A percentile compares a stretch with the other conserved stretches of the same genome.
Evolutionary conservation across 1,284 basidiomycete species (phyloP).

Genomic region (Puccinia triticina): DNA sequence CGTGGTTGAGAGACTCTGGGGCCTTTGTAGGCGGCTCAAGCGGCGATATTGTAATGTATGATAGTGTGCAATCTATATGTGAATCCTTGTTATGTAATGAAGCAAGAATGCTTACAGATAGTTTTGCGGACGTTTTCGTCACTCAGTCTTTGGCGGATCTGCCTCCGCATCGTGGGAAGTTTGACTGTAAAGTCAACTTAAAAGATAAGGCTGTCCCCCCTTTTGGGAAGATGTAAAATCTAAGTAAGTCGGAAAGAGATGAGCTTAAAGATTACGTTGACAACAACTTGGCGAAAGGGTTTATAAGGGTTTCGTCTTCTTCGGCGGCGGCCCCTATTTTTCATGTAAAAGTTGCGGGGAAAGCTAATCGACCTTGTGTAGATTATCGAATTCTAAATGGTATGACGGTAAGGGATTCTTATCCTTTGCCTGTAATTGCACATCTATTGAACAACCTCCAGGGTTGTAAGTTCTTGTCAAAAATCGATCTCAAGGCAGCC

Average conservation of each 20-base stretch:
- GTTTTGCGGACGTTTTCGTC: too few relatives aligned
- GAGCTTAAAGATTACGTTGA: slow-evolving; percentile 21
- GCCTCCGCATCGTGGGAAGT: background rate
- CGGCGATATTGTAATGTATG: background rate
- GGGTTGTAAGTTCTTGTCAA: slow-evolving; percentile 2
- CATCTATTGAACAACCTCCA: slow-evolving; percentile 25
- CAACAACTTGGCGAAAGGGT: too few relatives aligned
- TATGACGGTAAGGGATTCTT: too few relatives aligned
- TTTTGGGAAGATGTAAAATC: slow-evolving; percentile 16
- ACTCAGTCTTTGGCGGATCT: background rate
- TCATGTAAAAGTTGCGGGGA: background rate
- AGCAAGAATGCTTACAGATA: background rate
- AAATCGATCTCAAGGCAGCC: background rate
- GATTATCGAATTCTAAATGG: too few relatives aligned
- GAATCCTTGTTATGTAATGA: background rate
- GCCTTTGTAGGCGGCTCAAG: background rate
- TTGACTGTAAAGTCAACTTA: background rate
- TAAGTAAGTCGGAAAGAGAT: background rate
- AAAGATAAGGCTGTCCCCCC: background rate
- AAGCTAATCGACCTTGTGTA: too few relatives aligned
- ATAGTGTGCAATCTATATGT: background rate
- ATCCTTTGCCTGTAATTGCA: too few relatives aligned
- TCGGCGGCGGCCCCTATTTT: too few relatives aligned
- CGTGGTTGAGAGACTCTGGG: background rate
- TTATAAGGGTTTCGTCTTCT: too few relatives aligned